Evolutionary conservation across 441 rosid species (phyloP).

Genomic region (Biscutella laevigata): DNA sequence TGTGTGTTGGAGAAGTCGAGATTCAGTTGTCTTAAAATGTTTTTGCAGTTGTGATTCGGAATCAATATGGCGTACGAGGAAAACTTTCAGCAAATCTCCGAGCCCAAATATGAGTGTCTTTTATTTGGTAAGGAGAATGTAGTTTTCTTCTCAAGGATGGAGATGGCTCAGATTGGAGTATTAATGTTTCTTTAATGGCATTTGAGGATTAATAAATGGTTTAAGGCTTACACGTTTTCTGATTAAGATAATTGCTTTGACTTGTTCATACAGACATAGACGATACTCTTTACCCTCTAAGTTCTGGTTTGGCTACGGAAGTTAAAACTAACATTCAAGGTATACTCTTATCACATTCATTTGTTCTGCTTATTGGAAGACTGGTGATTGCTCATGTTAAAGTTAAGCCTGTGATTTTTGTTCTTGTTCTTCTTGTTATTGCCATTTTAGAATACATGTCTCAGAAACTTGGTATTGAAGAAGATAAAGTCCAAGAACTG

Average conservation of each 20-base stretch:
- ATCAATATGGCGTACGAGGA: constrained; percentile 33
- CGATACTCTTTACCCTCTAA: constrained; percentile 67
- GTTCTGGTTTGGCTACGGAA: constrained; percentile 48
- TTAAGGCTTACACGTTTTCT: not conserved
- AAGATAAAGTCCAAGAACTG: constrained; percentile 42
- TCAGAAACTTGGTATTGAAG: constrained; percentile 51
- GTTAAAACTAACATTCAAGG: constrained; percentile 67
- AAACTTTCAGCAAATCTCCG: constrained; percentile 15
- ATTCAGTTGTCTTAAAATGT: not conserved
- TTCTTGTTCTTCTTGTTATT: constrained; percentile 1
- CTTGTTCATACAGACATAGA: constrained; percentile 45
- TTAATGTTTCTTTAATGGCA: not conserved
- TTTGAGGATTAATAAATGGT: constrained; percentile 6
- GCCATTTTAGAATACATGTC: constrained; percentile 46
- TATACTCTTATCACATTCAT: constrained; percentile 2
- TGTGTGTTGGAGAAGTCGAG: not conserved
- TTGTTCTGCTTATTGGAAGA: not conserved
- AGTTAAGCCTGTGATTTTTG: not conserved
- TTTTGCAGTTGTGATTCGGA: constrained; percentile 14
- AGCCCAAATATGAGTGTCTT: constrained; percentile 37
- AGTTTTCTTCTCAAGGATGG: not conserved
- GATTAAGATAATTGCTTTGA: not conserved
- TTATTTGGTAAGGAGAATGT: constrained; percentile 30
- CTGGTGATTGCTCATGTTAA: not conserved
- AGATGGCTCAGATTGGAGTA: not conserved